phyloP scores from a whole-genome alignment of 352 stramenopile species.

The Globisporangium solare region DNA sequence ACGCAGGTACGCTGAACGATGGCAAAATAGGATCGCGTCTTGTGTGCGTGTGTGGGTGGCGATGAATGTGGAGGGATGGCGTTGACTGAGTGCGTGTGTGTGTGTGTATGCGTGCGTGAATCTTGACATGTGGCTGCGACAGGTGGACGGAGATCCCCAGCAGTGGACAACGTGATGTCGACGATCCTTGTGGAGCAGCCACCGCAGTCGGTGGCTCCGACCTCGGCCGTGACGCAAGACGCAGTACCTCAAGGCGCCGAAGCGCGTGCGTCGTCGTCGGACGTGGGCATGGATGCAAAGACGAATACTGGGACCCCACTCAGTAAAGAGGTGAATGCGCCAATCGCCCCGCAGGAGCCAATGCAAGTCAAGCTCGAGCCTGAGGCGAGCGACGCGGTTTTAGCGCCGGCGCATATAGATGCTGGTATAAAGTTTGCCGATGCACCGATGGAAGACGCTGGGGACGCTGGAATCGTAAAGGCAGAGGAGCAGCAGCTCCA shows the following conservation, averaged over 20 bases:
- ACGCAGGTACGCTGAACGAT: too few relatives aligned
- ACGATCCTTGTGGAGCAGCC: slow-evolving; percentile 8
- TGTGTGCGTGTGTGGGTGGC: too few relatives aligned
- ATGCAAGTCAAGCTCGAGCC: not conserved
- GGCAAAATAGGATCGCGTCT: too few relatives aligned
- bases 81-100: not conserved
- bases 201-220: not conserved
- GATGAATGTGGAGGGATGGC: too few relatives aligned
- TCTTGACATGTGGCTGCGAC: not conserved
- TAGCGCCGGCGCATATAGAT: not conserved
- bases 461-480: slow-evolving; percentile 6
- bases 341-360: slow-evolving; percentile 1
- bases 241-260: not conserved
- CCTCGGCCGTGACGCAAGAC: not conserved
- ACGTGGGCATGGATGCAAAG: slow-evolving; percentile 7
- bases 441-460: not conserved
- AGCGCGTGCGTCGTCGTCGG: not conserved
- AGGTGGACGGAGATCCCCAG: not conserved
- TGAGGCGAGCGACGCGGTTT: not conserved
- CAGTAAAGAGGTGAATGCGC: not conserved
- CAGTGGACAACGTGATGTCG: slow-evolving; percentile 2
- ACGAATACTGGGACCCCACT: not conserved
- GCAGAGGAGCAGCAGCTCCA: not conserved
- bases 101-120: not conserved
- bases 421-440: not conserved